These are phyloP conservation scores for Nothophaeocryptopus gaeumannii DNA, from an alignment of 2,329 filamentous ascomycete genomes.

Conservation along the genomic window DNA sequence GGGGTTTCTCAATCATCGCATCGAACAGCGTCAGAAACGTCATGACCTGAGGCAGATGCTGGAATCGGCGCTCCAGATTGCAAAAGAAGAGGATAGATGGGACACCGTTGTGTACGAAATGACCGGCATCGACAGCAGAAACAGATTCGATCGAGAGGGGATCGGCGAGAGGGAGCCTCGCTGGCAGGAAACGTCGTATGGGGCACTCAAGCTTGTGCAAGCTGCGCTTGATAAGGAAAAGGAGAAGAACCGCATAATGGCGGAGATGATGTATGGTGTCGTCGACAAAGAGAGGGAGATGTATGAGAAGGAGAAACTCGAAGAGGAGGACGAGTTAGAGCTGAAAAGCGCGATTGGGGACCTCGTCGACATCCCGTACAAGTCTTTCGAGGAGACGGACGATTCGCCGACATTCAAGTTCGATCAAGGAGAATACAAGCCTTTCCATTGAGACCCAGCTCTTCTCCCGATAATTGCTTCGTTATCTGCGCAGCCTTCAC, in stretches of 20 bases:
- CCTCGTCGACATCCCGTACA: no score
- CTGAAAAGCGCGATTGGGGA: neutral
- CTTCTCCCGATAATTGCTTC: no score
- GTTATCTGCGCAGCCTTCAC: no score
- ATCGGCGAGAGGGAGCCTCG: conserved; percentile 14
- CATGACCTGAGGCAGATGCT: conserved; percentile 42
- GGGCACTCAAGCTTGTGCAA: conserved; percentile 38
- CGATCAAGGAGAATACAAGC: no score
- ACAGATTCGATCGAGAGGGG: no score
- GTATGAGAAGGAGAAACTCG: conserved; percentile 38
- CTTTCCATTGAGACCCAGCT: no score
- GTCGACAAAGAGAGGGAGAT: conserved; percentile 49
- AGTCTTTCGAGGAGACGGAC: no score
- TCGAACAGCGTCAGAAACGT: conserved; percentile 44
- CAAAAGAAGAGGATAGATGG: conserved; percentile 49
- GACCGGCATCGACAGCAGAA: conserved; percentile 12
- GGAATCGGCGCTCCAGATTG: conserved; percentile 41
- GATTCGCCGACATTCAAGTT: no score
- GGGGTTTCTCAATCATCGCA: conserved; percentile 56
- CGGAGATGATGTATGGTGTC: conserved; percentile 45
- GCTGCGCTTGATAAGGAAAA: conserved; percentile 26
- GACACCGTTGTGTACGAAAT: conserved; percentile 39
- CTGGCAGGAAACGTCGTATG: conserved; percentile 37
- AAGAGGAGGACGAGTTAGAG: conserved; percentile 6
- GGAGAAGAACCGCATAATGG: conserved; percentile 34